Percentiles rank a stretch among this genome's conserved stretches.
These are phyloP conservation scores for Solanum chmielewskii DNA, from an alignment of 257 asterid genomes.

Conservation along the genomic window DNA sequence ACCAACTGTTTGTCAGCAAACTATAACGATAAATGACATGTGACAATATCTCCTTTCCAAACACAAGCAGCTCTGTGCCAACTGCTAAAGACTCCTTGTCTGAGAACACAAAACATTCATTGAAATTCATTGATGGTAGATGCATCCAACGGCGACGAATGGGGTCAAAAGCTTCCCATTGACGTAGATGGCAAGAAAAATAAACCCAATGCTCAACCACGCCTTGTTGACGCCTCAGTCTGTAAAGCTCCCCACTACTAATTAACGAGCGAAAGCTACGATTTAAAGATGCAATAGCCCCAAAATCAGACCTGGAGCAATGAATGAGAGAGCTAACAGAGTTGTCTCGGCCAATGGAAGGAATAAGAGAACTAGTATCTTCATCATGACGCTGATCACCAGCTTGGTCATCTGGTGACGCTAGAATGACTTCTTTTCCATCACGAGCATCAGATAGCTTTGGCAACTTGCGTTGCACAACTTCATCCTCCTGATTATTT, in stretches of 20 bases:
- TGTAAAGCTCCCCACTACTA: conserved; percentile 64
- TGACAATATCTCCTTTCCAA: conserved; percentile 56
- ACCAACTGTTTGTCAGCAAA: conserved; percentile 80
- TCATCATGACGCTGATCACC: not conserved
- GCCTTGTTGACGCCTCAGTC: conserved; percentile 43
- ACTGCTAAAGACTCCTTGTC: conserved; percentile 94
- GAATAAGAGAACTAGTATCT: conserved; percentile 57
- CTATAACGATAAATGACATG: conserved; percentile 75
- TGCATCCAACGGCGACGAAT: conserved; percentile 81
- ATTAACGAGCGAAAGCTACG: conserved; percentile 61
- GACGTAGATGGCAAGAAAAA: conserved; percentile 79
- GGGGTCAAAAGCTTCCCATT: conserved; percentile 98
- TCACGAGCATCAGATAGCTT: conserved; percentile 24
- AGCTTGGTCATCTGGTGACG: conserved; percentile 9
- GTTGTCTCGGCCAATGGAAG: conserved; percentile 77
- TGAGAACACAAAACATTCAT: conserved; percentile 58
- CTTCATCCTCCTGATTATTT: conserved; percentile 28
- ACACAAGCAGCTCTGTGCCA: conserved; percentile 96
- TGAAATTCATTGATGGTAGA: conserved; percentile 62
- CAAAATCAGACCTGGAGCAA: conserved; percentile 86
- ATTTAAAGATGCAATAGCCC: conserved; percentile 66
- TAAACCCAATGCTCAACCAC: conserved; percentile 95
- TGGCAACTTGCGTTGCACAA: conserved; percentile 19
- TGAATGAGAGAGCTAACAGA: conserved; percentile 62
- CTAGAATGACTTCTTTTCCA: conserved; percentile 6